A percentile compares a stretch with the other conserved stretches of the same genome.
Conservation (phyloP, 768 basidiomycete species). For the Dictyophora rubrovolvata region DNA sequence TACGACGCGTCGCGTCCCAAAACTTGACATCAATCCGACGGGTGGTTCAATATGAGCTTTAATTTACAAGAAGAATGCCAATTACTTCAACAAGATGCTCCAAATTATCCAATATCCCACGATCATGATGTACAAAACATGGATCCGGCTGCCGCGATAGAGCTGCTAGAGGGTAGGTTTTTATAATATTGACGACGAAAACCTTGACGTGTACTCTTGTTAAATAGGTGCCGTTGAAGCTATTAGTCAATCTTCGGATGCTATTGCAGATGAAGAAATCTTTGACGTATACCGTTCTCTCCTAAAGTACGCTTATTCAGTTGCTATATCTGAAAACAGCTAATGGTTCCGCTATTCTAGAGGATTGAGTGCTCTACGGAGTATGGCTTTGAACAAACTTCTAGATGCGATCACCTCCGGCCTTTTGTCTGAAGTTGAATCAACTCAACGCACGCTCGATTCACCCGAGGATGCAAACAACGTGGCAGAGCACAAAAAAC, state of each 20-base stretch:
- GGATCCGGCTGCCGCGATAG: slow-evolving; percentile 32
- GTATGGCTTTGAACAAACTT: slow-evolving; percentile 67
- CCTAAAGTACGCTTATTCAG: slow-evolving; percentile 41
- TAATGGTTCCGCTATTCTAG: slow-evolving; percentile 10
- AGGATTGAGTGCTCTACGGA: slow-evolving; percentile 49
- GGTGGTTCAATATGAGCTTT: slow-evolving; percentile 27
- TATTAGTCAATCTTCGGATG: slow-evolving; percentile 68
- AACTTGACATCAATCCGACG: neutral
- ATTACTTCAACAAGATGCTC: slow-evolving; percentile 42
- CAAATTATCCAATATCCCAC: slow-evolving; percentile 54
- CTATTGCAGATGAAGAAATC: slow-evolving; percentile 52
- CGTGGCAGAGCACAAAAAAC: slow-evolving; percentile 46
- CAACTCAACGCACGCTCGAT: slow-evolving; percentile 58
- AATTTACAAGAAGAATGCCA: slow-evolving; percentile 75
- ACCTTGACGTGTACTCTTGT: neutral
- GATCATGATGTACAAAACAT: slow-evolving; percentile 55
- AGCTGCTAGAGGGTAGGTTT: slow-evolving; percentile 48
- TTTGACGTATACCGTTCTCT: slow-evolving; percentile 80
- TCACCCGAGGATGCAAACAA: slow-evolving; percentile 48
- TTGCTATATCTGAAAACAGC: neutral
- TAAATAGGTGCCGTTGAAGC: slow-evolving; percentile 50
- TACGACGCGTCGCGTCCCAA: neutral
- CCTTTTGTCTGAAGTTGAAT: slow-evolving; percentile 62
- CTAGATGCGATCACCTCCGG: slow-evolving; percentile 80
- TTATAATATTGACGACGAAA: neutral